Percentiles rank a stretch among this genome's conserved stretches.
These are phyloP conservation scores for Rhizopogon sp. DNA, from an alignment of 768 basidiomycete species.

Conservation along the genomic window DNA sequence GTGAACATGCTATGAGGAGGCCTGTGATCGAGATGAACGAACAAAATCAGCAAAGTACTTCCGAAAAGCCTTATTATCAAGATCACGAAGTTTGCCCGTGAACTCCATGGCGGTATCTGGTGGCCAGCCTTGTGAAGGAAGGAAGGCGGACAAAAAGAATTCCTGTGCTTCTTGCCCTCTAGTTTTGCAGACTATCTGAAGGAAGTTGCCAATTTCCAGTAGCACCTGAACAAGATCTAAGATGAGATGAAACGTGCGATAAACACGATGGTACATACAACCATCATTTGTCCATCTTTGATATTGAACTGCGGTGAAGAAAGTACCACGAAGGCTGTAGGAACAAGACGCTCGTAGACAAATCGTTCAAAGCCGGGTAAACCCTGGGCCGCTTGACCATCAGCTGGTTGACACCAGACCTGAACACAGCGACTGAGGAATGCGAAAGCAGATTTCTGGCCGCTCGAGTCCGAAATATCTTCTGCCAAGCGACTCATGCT, in stretches of 20 bases:
- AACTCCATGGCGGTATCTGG: slow-evolving; percentile 73
- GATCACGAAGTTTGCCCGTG: slow-evolving; percentile 64
- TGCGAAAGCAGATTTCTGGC: slow-evolving; percentile 74
- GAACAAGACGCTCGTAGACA: slow-evolving; percentile 82
- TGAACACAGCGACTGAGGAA: slow-evolving; percentile 70
- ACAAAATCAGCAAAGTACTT: slow-evolving; percentile 88
- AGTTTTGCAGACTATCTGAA: slow-evolving; percentile 73
- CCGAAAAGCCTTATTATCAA: slow-evolving; percentile 72
- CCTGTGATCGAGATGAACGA: slow-evolving; percentile 56
- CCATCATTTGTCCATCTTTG: slow-evolving; percentile 82
- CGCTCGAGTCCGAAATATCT: slow-evolving; percentile 68
- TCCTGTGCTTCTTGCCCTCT: slow-evolving; percentile 80
- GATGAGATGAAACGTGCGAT: background rate
- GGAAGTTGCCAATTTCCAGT: slow-evolving; percentile 81
- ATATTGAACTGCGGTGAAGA: slow-evolving; percentile 77
- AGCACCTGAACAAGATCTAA: slow-evolving; percentile 53
- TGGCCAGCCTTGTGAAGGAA: slow-evolving; percentile 90
- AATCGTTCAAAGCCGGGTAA: slow-evolving; percentile 92
- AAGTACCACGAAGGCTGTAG: slow-evolving; percentile 77
- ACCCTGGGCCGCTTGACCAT: slow-evolving; percentile 32
- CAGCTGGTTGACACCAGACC: slow-evolving; percentile 57
- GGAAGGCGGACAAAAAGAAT: slow-evolving; percentile 72
- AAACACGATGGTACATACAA: slow-evolving; percentile 38
- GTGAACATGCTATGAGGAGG: slow-evolving; percentile 38
- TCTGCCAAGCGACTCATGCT: slow-evolving; percentile 69